These are phyloP conservation scores for Candida xyloterini DNA, from an alignment of 805 yeast species.

Conservation along the genomic window DNA sequence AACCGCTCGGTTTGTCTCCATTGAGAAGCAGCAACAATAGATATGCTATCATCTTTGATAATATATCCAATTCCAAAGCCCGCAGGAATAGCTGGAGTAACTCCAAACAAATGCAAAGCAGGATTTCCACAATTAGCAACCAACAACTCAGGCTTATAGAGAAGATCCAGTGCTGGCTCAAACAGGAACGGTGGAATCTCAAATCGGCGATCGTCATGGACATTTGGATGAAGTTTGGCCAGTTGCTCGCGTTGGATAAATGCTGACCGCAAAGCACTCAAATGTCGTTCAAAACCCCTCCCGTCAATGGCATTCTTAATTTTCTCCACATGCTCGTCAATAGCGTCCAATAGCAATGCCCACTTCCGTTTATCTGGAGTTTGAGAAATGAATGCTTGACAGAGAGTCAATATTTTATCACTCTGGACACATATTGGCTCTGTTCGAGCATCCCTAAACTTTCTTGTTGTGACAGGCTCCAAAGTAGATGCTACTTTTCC, in stretches of 20 bases:
- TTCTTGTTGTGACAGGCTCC: conserved; percentile 62
- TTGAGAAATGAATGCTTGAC: conserved; percentile 63
- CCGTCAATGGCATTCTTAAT: conserved; percentile 57
- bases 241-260: conserved; percentile 48
- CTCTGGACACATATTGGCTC: conserved; percentile 67
- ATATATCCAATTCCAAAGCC: conserved; percentile 60
- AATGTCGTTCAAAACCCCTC: conserved; percentile 69
- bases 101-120: conserved; percentile 54
- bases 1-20: conserved; percentile 60
- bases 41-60: conserved; percentile 49
- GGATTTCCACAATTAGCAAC: conserved; percentile 62
- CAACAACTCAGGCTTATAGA: conserved; percentile 37
- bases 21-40: conserved; percentile 52
- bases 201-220: conserved; percentile 32
- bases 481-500: conserved; percentile 41
- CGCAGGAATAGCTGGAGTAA: conserved; percentile 55
- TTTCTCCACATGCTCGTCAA: conserved; percentile 48
- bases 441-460: conserved; percentile 65
- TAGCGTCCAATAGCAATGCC: conserved; percentile 47
- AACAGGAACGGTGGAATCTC: conserved; percentile 43
- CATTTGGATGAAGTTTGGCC: conserved; percentile 43
- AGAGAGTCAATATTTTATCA: conserved; percentile 46
- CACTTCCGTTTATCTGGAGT: conserved; percentile 45
- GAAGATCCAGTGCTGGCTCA: conserved; percentile 35
- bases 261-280: conserved; percentile 58